Conservation (phyloP, 768 basidiomycete genomes). For the Kwoniella europaea region DNA sequence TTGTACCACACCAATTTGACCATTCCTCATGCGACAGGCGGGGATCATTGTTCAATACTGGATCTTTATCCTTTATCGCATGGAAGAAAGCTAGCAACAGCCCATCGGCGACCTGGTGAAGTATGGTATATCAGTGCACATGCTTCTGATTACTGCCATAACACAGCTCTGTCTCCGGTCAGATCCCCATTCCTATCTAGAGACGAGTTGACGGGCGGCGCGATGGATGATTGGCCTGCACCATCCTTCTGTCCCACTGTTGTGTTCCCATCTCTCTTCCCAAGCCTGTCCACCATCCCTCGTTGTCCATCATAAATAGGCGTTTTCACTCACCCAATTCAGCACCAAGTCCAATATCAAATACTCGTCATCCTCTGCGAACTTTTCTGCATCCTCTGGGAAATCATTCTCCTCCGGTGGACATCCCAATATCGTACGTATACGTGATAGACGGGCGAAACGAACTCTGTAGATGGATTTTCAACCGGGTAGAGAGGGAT, state of each 20-base stretch:
- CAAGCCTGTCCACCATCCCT: no score
- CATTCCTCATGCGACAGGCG: conserved; percentile 47
- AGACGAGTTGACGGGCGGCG: no score
- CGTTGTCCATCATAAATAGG: background rate
- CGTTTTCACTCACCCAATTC: conserved; percentile 51
- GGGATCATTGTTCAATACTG: conserved; percentile 52
- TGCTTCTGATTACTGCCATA: no score
- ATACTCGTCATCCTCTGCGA: conserved; percentile 56
- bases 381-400: conserved; percentile 43
- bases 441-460: conserved; percentile 54
- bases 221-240: no score
- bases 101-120: conserved; percentile 52
- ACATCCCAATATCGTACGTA: conserved; percentile 54
- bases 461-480: conserved; percentile 42
- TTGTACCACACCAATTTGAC: conserved; percentile 58
- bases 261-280: no score
- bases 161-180: background rate
- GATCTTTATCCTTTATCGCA: conserved; percentile 55
- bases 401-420: conserved; percentile 50
- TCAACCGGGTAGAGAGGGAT: no score
- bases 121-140: no score
- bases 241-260: no score
- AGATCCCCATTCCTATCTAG: background rate
- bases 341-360: conserved; percentile 55
- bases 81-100: conserved; percentile 58